Base-by-base conservation (phyloP, 305 asterid species). In the Fraxinus latifolia region DNA sequence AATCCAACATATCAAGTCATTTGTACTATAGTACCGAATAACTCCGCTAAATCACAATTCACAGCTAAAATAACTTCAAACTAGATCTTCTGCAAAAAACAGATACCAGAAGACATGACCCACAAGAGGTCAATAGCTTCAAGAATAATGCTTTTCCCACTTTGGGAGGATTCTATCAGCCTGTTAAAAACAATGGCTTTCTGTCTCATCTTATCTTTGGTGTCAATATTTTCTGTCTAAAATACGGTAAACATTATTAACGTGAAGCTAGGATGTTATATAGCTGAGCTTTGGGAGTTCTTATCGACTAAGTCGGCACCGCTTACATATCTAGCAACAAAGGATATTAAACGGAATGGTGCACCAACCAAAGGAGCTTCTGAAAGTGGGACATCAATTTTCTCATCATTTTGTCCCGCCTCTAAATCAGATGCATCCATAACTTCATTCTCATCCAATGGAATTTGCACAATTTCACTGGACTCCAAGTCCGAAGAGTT, bases 301-400 rank as follows among this genome's bases (percentile, higher is more conserved):
- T 87, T 89, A 81, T 86, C 84, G 27, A 93, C 97, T 87, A 95
- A 89, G 87, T 95, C 98, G 71, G 98, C 98, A 83, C 98, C 97
- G 79, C 99, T 95, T 81, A 95, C 98, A 81, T 92, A 95, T 82
- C 97, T 91, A 76, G 99, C 95, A 77, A 95, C 81, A 85, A 90
- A 95, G 14, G 99, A 92, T 80, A 95, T 88, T 17, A 95, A 85
- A 37, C 99, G 98, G 86, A 95, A 95, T 14, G 99, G 99, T 78
- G 99, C 99, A 77, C 99, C 99, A 53, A 93, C 90, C 87, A 95
- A 77, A 0, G 98, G 98, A 81, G 97, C 91, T 75, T 95, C 95
- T 11, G 88, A 74, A 82, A 95, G 89, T 2, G 93, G 85, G 34
- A 91, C 90, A 55, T 83, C 93, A 29, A 32, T 79, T 65, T 83